These are phyloP conservation scores for Paratinospora sagittata DNA, from an alignment of 164 flowering plant genomes.

Conservation along the genomic window DNA sequence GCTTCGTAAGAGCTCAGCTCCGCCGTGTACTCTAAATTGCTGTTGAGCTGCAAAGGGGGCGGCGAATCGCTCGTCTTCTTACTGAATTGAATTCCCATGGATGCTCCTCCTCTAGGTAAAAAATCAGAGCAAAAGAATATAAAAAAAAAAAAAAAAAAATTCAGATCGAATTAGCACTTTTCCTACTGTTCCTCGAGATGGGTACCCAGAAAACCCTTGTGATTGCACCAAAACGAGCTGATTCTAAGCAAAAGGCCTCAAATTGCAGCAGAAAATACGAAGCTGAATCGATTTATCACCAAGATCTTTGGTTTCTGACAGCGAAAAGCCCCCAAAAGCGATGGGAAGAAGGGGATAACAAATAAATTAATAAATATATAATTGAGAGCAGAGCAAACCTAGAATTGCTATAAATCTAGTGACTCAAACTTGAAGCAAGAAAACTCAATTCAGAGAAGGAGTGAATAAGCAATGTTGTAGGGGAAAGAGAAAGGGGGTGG, in stretches of 20 bases:
- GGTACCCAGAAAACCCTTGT: neutral
- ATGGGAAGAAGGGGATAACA: neutral
- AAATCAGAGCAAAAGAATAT: neutral
- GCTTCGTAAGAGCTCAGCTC: slow-evolving; percentile 59
- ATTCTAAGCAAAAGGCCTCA: neutral
- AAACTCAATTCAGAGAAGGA: neutral
- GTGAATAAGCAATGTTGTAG: neutral
- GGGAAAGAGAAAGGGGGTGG: neutral
- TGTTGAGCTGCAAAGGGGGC: slow-evolving; percentile 11
- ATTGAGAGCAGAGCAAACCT: neutral
- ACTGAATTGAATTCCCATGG: slow-evolving; percentile 26
- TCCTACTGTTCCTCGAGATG: neutral
- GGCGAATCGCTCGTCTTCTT: slow-evolving; percentile 24
- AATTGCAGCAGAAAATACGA: neutral
- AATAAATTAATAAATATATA: neutral
- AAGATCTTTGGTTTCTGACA: neutral
- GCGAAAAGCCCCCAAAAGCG: neutral
- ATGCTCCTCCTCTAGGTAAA: neutral
- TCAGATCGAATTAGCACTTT: too few relatives aligned
- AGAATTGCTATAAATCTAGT: neutral
- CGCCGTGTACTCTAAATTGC: slow-evolving; percentile 23
- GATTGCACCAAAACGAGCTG: neutral
- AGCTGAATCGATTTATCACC: neutral
- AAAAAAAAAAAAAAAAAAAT: too few relatives aligned
- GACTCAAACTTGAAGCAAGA: neutral